Conservation (phyloP, 2,329 filamentous ascomycete species). For the Aureobasidium lini region DNA sequence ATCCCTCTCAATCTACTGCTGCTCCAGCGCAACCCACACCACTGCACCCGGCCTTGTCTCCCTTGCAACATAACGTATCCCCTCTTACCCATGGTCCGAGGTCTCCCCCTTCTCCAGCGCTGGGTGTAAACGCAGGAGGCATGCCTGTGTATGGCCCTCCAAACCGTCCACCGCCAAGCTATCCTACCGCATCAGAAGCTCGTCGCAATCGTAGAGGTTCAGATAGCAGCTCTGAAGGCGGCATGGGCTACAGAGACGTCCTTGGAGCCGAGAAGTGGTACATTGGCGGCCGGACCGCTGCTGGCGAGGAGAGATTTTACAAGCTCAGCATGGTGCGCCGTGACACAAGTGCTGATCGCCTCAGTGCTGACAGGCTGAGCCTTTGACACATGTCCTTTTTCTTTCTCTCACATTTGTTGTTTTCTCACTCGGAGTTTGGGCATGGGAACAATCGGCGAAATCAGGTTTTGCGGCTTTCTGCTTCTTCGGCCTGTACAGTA, state of each 20-base stretch:
- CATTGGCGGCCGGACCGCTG: slow-evolving; percentile 67
- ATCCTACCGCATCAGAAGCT: slow-evolving; percentile 27
- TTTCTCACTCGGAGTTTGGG: neutral
- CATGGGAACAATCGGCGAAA: neutral
- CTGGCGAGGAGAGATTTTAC: slow-evolving; percentile 74
- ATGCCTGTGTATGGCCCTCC: slow-evolving; percentile 27
- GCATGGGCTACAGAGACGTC: slow-evolving; percentile 63
- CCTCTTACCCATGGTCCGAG: slow-evolving; percentile 30
- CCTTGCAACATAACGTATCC: slow-evolving; percentile 30
- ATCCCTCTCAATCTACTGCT: slow-evolving; percentile 14
- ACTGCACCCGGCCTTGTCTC: slow-evolving; percentile 32
- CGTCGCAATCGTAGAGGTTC: slow-evolving; percentile 52
- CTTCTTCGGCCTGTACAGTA: slow-evolving; percentile 1
- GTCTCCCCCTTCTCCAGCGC: slow-evolving; percentile 24
- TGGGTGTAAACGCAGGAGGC: slow-evolving; percentile 10
- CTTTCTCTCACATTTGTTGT: neutral
- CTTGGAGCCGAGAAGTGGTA: slow-evolving; percentile 72
- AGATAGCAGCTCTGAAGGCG: slow-evolving; percentile 66
- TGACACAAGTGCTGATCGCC: slow-evolving; percentile 63
- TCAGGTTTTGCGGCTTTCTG: neutral
- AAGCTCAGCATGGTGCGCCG: slow-evolving; percentile 69
- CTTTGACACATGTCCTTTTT: slow-evolving; percentile 44
- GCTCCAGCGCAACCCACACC: slow-evolving; percentile 28
- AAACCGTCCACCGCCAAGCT: slow-evolving; percentile 27
- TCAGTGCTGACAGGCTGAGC: slow-evolving; percentile 69